Conservation (phyloP, 768 basidiomycete species). For the Termitomyces sp. region DNA sequence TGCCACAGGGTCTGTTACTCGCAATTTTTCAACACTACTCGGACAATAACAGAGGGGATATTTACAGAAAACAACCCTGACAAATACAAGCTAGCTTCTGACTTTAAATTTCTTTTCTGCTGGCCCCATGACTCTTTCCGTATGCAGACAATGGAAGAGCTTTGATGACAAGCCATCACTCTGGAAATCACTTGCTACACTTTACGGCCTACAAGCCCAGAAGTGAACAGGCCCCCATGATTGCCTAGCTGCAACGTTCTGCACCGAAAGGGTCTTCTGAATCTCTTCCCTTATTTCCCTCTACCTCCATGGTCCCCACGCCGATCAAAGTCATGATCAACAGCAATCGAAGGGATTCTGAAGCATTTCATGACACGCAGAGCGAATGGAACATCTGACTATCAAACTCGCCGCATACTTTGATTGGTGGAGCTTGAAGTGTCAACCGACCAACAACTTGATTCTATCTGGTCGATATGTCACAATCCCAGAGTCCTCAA, state of each 20-base stretch:
- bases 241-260: constrained; percentile 4
- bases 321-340: background rate
- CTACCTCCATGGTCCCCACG: background rate
- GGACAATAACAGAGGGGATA: background rate
- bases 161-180: background rate
- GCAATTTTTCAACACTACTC: background rate
- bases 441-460: too few species aligned
- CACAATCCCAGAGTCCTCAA: background rate
- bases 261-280: background rate
- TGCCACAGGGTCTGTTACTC: background rate
- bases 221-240: background rate
- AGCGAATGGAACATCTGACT: background rate
- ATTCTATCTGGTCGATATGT: background rate
- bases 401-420: background rate
- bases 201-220: constrained; percentile 8
- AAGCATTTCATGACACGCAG: background rate
- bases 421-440: background rate
- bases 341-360: background rate
- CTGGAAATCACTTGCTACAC: constrained; percentile 7
- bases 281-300: background rate
- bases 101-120: constrained; percentile 2
- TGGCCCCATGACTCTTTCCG: background rate
- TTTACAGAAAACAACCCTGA: background rate
- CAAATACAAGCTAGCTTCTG: background rate
- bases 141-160: constrained; percentile 1